Evolutionary conservation across 139 green algal genomes (phyloP).

Genomic region (Marvania coccoides): DNA sequence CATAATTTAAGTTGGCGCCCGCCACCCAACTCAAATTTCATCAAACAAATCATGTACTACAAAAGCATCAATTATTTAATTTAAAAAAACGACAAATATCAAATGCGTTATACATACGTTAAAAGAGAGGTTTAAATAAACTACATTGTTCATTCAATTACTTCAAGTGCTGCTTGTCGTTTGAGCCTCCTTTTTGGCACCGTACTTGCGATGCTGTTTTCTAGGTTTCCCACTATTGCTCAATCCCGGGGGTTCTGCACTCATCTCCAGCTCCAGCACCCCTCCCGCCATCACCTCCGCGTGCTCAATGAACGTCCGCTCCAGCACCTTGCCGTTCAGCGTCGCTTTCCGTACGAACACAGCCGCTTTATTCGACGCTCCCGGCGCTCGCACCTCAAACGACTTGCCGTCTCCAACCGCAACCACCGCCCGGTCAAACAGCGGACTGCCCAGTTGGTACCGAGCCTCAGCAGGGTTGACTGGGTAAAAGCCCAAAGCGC

Average conservation of each 20-base stretch:
- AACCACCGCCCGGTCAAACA: constrained; percentile 2
- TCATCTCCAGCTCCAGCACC: neutral
- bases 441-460: neutral
- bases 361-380: neutral
- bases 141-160: no score
- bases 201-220: no score
- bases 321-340: neutral
- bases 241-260: neutral
- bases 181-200: no score
- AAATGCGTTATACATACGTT: no score
- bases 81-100: no score
- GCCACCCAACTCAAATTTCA: no score
- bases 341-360: neutral
- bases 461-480: neutral
- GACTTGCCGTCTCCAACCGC: neutral
- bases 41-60: no score
- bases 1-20: no score
- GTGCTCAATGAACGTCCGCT: neutral
- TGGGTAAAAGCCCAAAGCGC: neutral
- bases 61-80: no score
- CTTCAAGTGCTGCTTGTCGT: no score
- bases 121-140: no score
- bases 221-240: no score
- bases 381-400: neutral
- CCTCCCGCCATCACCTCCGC: neutral